These are phyloP conservation scores for Cyanidium caldarium DNA, from an alignment of 23 red algal species.

Conservation along the genomic window DNA sequence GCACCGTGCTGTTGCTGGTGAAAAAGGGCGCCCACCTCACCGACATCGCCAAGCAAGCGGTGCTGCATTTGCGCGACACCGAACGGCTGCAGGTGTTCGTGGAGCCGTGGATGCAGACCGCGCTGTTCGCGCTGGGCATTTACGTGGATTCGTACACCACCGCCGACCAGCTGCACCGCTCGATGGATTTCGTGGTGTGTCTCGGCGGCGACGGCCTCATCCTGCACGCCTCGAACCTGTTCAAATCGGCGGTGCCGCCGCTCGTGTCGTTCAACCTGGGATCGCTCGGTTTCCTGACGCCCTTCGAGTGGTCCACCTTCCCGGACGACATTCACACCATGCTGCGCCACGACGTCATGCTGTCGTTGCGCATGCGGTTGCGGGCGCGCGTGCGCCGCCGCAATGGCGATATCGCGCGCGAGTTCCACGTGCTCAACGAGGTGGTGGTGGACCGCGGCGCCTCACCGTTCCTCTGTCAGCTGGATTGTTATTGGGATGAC, in stretches of 20 bases:
- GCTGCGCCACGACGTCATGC: slow-evolving; percentile 15
- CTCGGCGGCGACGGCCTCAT: slow-evolving; percentile 89
- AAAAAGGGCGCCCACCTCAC: slow-evolving; percentile 61
- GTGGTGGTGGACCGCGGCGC: slow-evolving; percentile 71
- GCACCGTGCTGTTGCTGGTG: slow-evolving; percentile 51
- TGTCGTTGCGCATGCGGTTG: slow-evolving; percentile 61
- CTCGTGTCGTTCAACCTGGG: slow-evolving; percentile 71
- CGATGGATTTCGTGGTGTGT: slow-evolving; percentile 73
- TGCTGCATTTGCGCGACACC: slow-evolving; percentile 27
- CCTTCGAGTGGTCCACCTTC: slow-evolving; percentile 35
- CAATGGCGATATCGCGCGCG: neutral
- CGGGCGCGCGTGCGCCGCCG: slow-evolving; percentile 22
- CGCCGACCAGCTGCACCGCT: slow-evolving; percentile 25
- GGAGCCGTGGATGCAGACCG: slow-evolving; percentile 66
- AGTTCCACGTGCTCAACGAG: slow-evolving; percentile 64
- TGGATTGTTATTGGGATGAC: slow-evolving; percentile 44
- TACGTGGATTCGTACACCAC: slow-evolving; percentile 45
- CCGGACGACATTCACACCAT: slow-evolving; percentile 23
- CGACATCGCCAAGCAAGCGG: slow-evolving; percentile 38
- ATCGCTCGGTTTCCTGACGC: slow-evolving; percentile 61
- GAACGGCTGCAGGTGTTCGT: slow-evolving; percentile 61
- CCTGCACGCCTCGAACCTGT: slow-evolving; percentile 43
- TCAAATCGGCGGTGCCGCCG: slow-evolving; percentile 48
- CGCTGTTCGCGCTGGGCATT: slow-evolving; percentile 55
- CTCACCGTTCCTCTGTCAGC: slow-evolving; percentile 52